These are phyloP conservation scores for Nitzschia palea DNA, from an alignment of 108 stramenopile species.

Conservation along the genomic window DNA sequence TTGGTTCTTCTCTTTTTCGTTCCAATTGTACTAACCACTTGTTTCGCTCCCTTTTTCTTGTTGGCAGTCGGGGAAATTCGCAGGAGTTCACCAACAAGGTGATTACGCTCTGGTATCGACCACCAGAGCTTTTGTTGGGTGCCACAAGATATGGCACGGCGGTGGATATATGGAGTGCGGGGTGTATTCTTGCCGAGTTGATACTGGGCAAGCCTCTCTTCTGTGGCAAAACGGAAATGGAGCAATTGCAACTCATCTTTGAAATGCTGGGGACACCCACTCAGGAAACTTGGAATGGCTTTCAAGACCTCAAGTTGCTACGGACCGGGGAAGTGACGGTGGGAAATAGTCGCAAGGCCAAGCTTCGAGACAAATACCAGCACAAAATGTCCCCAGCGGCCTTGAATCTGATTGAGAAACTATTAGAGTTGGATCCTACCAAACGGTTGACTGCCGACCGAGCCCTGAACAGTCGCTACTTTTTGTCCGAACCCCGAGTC, in stretches of 20 bases:
- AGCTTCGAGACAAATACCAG: conserved; percentile 68
- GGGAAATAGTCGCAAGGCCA: conserved; percentile 25
- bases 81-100: conserved; percentile 73
- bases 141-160: conserved; percentile 71
- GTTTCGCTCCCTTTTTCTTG: background rate
- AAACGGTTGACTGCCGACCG: conserved; percentile 65
- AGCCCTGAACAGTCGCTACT: conserved; percentile 67
- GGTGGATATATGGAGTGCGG: conserved; percentile 98
- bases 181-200: conserved; percentile 95
- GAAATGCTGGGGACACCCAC: conserved; percentile 82
- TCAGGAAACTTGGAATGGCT: conserved; percentile 64
- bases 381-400: conserved; percentile 48
- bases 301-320: conserved; percentile 57
- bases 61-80: conserved; percentile 34
- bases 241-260: conserved; percentile 84
- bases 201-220: conserved; percentile 90
- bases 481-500: conserved; percentile 59
- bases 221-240: conserved; percentile 91
- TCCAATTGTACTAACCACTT: background rate
- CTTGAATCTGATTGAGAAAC: conserved; percentile 74
- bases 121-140: conserved; percentile 89
- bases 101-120: conserved; percentile 92
- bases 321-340: conserved; percentile 66
- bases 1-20: conserved; percentile 5
- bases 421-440: conserved; percentile 78